Percentiles rank a stretch among this genome's conserved stretches.
Conservation (phyloP, 352 stramenopile genomes). For the Elongisporangium prolatum region DNA sequence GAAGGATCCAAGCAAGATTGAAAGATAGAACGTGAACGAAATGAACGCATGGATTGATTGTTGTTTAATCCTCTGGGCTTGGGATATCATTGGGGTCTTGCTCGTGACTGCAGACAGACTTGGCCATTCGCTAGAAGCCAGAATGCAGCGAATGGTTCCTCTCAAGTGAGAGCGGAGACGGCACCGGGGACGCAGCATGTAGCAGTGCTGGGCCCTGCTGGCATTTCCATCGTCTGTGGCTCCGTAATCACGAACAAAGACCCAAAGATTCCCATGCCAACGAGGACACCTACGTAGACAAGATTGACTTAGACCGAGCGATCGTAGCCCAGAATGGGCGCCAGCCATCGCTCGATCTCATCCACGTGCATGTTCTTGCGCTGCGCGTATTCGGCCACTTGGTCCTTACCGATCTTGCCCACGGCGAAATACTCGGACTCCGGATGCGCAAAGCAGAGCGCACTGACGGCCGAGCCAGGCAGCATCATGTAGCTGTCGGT, state of each 20-base stretch:
- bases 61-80: background rate
- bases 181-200: background rate
- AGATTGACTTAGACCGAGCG: slow-evolving; percentile 19
- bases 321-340: slow-evolving; percentile 96
- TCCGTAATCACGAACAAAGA: background rate
- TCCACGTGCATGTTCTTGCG: slow-evolving; percentile 90
- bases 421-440: slow-evolving; percentile 97
- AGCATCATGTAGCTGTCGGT: slow-evolving; percentile 97
- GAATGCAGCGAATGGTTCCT: background rate
- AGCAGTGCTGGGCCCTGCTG: background rate
- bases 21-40: background rate
- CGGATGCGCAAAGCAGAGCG: slow-evolving; percentile 95
- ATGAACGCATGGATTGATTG: background rate
- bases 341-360: slow-evolving; percentile 93
- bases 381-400: slow-evolving; percentile 92
- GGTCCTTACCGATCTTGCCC: slow-evolving; percentile 96
- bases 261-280: background rate
- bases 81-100: background rate
- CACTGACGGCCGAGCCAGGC: slow-evolving; percentile 91
- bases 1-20: background rate
- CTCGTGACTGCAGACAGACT: background rate
- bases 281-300: background rate
- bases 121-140: background rate
- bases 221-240: background rate
- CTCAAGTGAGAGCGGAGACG: background rate